phyloP scores from a whole-genome alignment of 2,329 filamentous ascomycete species.

The Ceratocystis albifundus region DNA sequence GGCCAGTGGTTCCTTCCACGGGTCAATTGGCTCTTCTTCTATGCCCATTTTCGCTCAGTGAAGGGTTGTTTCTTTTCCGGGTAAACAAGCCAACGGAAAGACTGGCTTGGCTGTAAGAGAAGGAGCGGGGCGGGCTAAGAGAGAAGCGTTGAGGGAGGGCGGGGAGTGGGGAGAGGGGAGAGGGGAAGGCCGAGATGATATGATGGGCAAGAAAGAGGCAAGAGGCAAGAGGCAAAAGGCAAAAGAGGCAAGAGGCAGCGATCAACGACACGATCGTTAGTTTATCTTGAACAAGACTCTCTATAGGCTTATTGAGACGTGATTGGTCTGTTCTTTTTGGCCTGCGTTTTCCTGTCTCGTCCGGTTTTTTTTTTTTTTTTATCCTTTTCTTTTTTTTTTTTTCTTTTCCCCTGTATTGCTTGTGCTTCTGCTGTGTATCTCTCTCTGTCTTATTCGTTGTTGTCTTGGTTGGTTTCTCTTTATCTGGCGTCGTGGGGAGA shows the following conservation, averaged over 20 bases:
- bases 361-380: too few species aligned
- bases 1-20: slow-evolving; percentile 18
- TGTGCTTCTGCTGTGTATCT: background rate
- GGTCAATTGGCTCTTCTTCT: slow-evolving; percentile 22
- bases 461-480: background rate
- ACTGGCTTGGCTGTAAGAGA: background rate
- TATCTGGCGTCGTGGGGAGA: background rate
- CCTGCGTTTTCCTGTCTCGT: background rate
- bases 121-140: background rate
- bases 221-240: background rate
- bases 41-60: slow-evolving; percentile 14
- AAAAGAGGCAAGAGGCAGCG: background rate
- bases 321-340: background rate
- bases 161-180: too few species aligned
- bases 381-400: too few species aligned
- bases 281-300: background rate
- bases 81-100: background rate
- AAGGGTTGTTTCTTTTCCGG: background rate
- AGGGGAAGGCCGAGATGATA: background rate
- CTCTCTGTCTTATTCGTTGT: slow-evolving; percentile 4
- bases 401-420: background rate
- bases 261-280: background rate
- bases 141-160: background rate
- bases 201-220: background rate
- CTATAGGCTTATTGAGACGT: background rate